phyloP scores from a whole-genome alignment of 768 basidiomycete species.

The Cyathus striatus region DNA sequence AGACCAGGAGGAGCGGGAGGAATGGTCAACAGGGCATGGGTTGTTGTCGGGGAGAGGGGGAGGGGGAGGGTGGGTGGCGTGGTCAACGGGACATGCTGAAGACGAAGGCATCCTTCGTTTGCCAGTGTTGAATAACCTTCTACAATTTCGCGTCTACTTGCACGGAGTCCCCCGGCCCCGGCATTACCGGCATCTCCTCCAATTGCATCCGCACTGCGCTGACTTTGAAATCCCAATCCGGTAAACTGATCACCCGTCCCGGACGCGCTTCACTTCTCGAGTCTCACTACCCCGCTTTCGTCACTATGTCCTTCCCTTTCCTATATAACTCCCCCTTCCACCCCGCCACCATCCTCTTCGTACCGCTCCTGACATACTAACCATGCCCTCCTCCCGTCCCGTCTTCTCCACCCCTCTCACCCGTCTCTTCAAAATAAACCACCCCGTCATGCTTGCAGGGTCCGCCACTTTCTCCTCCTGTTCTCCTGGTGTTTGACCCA shows the following conservation, averaged over 20 bases:
- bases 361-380: too few relatives aligned
- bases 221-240: too few relatives aligned
- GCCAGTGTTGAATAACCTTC: background rate
- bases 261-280: too few relatives aligned
- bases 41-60: conserved; percentile 20
- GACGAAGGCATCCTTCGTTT: conserved; percentile 20
- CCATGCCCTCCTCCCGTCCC: conserved; percentile 62
- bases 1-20: conserved; percentile 33
- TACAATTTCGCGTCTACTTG: background rate
- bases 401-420: conserved; percentile 74
- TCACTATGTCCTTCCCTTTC: background rate
- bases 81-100: conserved; percentile 44
- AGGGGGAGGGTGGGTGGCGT: conserved; percentile 20
- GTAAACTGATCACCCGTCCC: too few relatives aligned
- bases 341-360: conserved; percentile 4
- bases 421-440: conserved; percentile 69
- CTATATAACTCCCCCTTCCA: background rate
- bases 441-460: conserved; percentile 84
- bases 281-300: background rate
- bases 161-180: conserved; percentile 1
- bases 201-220: background rate
- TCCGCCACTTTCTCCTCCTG: conserved; percentile 14
- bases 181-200: background rate
- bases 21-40: conserved; percentile 72
- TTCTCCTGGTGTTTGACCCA: too few relatives aligned